Evolutionary conservation across 2,329 filamentous ascomycete species (phyloP), one percentile per base, ranked within the genome.

Genomic region (Macrophomina phaseolina): DNA sequence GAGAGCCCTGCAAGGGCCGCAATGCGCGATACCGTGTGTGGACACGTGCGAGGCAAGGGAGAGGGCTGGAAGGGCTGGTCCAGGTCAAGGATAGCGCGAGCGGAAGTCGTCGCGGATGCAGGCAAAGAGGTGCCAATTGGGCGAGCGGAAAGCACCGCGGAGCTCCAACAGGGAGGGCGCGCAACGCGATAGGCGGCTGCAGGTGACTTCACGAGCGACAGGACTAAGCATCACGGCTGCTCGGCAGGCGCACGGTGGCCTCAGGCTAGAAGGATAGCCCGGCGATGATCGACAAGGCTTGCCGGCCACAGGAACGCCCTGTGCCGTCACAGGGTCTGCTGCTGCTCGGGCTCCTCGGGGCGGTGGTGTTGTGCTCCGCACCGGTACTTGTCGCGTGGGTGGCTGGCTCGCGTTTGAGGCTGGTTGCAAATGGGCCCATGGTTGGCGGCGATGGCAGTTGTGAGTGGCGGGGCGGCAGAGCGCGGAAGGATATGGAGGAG

Each of bases 221-320:
- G 42, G 5, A 49, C 58, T 30, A 62, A 62, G 58, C 58, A 62
- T 49, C 58, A 62, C 42, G 58, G 58, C 56, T 61, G 16, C 42
- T 61, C 56, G 56, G 56, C 58, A 38, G 58, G 58, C 58, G 58
- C 58, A 62, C 30, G 56, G 58, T n/a, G 58, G 58, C 42, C 58
- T 62, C 28, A 62, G 58, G 58, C 58, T 48, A 48, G 45, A 62
- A 49, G 9, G 23, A 12, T 49, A 62, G 58, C 45, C 40, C 56
- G 40, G 12, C 32, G 58, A 9, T 23, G 58, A 62, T 62, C 58
- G 42, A 36, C 52, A 23, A 34, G 18, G 30, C 52, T 55, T 32
- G 34, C 52, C 14, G 30, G 34, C 52, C 4, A 38, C 34, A 38
- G 52, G n/a, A 52, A 49, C 55, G 55, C 58, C 58, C 42, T 49